Percentiles rank a stretch among this genome's conserved stretches.
phyloP scores from a whole-genome alignment of 1,139 yeast species.

The Geotrichum reessii region DNA sequence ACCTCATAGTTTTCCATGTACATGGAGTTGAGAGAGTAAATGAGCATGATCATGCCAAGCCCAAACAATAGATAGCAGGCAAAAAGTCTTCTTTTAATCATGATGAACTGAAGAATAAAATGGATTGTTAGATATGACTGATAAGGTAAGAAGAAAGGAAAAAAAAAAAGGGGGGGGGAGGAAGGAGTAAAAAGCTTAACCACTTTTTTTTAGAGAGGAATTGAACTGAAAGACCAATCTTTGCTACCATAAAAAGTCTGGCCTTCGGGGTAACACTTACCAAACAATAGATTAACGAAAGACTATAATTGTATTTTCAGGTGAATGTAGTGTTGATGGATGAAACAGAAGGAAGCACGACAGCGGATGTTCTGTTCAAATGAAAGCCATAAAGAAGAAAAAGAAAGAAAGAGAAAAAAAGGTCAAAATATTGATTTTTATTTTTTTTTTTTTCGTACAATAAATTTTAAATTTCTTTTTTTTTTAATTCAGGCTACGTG shows the following conservation, averaged over 20 bases:
- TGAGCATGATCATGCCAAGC: conserved; percentile 13
- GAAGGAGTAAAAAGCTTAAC: background rate
- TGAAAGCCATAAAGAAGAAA: background rate
- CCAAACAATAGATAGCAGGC: conserved; percentile 17
- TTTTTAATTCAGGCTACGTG: background rate
- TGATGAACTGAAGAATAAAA: background rate
- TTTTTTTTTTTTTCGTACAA: no score
- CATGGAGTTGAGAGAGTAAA: conserved; percentile 17
- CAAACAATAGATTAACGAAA: background rate
- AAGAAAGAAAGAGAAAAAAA: background rate
- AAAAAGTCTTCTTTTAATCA: conserved; percentile 18
- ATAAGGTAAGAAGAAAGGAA: background rate
- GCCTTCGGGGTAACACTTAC: background rate
- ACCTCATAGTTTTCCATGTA: conserved; percentile 16
- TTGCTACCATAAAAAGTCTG: background rate
- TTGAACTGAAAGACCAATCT: no score
- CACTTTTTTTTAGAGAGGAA: background rate
- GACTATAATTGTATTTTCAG: background rate
- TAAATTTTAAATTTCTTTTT: no score
- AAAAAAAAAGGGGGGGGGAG: background rate
- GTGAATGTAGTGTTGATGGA: background rate
- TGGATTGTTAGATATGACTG: background rate
- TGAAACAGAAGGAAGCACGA: background rate
- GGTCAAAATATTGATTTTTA: no score
- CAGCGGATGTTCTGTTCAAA: background rate